Evolutionary conservation across 2,329 filamentous ascomycete genomes (phyloP).

Genomic region (Neonectria coccinea): DNA sequence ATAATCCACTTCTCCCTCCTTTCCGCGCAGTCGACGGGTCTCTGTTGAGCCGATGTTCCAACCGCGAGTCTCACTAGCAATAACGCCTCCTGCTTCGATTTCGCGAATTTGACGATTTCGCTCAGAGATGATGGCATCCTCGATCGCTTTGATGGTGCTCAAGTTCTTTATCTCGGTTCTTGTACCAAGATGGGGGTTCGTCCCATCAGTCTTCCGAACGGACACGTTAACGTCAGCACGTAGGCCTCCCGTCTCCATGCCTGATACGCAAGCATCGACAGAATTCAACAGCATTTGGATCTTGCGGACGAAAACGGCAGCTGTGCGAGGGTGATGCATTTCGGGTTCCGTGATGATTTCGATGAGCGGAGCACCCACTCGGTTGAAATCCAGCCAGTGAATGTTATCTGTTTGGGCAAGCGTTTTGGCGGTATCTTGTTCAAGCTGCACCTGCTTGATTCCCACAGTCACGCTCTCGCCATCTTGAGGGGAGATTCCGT

Average conservation of each 20-base stretch:
- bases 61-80: conserved; percentile 90
- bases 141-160: conserved; percentile 92
- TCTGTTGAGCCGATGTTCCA: conserved; percentile 89
- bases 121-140: conserved; percentile 94
- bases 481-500: conserved; percentile 82
- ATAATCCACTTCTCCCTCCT: conserved; percentile 98
- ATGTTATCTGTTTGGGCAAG: conserved; percentile 78
- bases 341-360: conserved; percentile 95
- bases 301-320: conserved; percentile 89
- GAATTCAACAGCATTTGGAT: conserved; percentile 83
- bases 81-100: conserved; percentile 77
- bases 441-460: conserved; percentile 95
- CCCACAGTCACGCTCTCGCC: conserved; percentile 78
- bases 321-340: conserved; percentile 87
- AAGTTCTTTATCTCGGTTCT: conserved; percentile 98
- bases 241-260: conserved; percentile 93
- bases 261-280: conserved; percentile 86
- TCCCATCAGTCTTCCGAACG: conserved; percentile 70
- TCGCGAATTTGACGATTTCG: conserved; percentile 87
- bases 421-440: conserved; percentile 98
- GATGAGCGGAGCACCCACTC: conserved; percentile 89
- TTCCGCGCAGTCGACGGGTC: conserved; percentile 85
- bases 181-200: conserved; percentile 71
- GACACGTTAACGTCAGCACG: conserved; percentile 97
- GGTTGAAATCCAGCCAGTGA: conserved; percentile 92